A percentile compares a stretch with the other conserved stretches of the same genome.
Conservation (phyloP, 2,329 filamentous ascomycete species). For the Didymella segeticola region DNA sequence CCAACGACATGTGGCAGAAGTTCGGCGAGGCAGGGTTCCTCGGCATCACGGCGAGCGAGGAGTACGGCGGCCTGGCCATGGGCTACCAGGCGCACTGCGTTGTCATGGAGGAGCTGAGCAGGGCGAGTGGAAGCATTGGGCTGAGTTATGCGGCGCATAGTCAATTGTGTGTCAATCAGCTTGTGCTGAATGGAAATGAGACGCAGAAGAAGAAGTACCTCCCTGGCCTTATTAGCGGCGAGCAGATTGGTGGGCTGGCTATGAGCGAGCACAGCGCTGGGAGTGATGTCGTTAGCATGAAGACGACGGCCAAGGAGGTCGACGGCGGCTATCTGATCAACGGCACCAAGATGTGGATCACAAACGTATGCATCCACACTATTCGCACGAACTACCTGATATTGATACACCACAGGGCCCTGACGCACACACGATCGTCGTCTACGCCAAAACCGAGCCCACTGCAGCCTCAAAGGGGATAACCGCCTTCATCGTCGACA, state of each 20-base stretch:
- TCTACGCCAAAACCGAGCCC: conserved; percentile 95
- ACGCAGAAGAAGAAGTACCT: conserved; percentile 84
- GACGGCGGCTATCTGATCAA: conserved; percentile 87
- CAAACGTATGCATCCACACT: conserved; percentile 68
- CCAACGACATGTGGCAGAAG: conserved; percentile 90
- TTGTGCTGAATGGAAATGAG: conserved; percentile 83
- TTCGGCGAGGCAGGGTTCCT: conserved; percentile 89
- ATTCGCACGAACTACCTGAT: background rate
- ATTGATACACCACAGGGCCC: conserved; percentile 63
- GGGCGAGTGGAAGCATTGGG: conserved; percentile 82
- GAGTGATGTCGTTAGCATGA: conserved; percentile 95
- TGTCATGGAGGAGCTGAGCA: conserved; percentile 92
- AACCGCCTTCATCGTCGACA: conserved; percentile 90
- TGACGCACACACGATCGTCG: conserved; percentile 88
- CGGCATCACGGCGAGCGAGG: conserved; percentile 91
- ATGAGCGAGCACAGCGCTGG: conserved; percentile 95
- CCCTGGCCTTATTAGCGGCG: conserved; percentile 80
- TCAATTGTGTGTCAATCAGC: conserved; percentile 94
- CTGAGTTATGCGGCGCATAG: conserved; percentile 95
- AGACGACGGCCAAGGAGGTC: conserved; percentile 78
- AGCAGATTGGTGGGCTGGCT: conserved; percentile 83
- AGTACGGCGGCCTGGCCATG: conserved; percentile 86
- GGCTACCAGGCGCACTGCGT: conserved; percentile 97
- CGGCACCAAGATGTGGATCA: conserved; percentile 99
- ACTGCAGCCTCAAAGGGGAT: conserved; percentile 85